Conservation (phyloP, 1,284 basidiomycete genomes). For the Hemileia vastatrix region DNA sequence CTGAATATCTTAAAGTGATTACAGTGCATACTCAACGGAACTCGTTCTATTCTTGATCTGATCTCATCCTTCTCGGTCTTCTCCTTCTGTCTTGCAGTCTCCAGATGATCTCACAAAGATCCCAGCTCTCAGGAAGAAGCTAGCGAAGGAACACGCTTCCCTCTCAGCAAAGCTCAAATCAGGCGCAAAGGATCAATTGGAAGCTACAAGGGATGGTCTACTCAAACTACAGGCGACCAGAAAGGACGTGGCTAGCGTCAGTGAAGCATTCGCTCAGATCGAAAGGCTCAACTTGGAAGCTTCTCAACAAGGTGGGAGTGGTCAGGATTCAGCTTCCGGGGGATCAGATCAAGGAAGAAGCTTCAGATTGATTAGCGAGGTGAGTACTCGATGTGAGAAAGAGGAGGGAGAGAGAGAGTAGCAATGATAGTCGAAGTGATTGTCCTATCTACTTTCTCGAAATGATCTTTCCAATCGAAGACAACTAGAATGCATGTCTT, state of each 20-base stretch:
- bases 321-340: neutral
- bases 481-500: no score
- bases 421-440: neutral
- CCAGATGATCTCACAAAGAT: slow-evolving; percentile 43
- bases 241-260: slow-evolving; percentile 36
- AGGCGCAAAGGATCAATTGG: slow-evolving; percentile 44
- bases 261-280: slow-evolving; percentile 40
- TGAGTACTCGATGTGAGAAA: no score
- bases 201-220: slow-evolving; percentile 38
- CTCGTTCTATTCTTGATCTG: no score
- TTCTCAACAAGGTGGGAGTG: neutral
- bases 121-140: slow-evolving; percentile 38
- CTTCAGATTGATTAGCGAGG: neutral
- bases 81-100: slow-evolving; percentile 26
- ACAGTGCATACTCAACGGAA: no score
- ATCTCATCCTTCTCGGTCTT: neutral
- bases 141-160: slow-evolving; percentile 39
- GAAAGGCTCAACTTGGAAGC: slow-evolving; percentile 27
- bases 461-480: no score
- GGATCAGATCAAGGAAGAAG: neutral
- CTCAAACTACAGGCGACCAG: slow-evolving; percentile 41
- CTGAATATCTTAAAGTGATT: slow-evolving; percentile 1
- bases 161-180: slow-evolving; percentile 41
- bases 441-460: no score
- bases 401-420: neutral